Evolutionary conservation across 1,139 yeast genomes (phyloP).

Genomic region (Geotrichum bryndzae): DNA sequence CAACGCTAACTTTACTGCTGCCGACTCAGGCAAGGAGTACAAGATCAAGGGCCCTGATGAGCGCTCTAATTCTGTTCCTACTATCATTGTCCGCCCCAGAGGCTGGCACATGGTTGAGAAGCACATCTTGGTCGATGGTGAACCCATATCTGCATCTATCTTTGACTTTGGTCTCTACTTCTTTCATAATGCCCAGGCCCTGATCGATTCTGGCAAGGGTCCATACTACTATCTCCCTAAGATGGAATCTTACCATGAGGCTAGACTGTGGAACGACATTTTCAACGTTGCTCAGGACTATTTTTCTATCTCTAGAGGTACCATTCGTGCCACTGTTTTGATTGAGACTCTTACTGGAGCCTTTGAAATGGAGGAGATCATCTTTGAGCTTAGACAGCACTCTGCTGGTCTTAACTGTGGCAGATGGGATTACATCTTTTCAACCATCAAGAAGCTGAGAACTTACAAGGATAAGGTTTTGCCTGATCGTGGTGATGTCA

Average conservation of each 20-base stretch:
- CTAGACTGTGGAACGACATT: constrained; percentile 69
- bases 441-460: constrained; percentile 60
- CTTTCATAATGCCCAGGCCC: constrained; percentile 60
- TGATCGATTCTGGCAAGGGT: constrained; percentile 54
- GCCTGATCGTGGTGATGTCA: constrained; percentile 68
- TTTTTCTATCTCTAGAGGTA: constrained; percentile 56
- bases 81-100: constrained; percentile 73
- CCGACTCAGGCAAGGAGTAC: constrained; percentile 49
- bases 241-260: constrained; percentile 73
- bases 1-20: constrained; percentile 48
- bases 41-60: constrained; percentile 38
- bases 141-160: constrained; percentile 64
- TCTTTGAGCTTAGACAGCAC: constrained; percentile 65
- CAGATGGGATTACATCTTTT: constrained; percentile 74
- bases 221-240: constrained; percentile 73
- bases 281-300: constrained; percentile 62
- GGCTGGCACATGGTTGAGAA: constrained; percentile 78
- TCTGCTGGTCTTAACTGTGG: constrained; percentile 74
- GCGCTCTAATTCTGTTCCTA: constrained; percentile 44
- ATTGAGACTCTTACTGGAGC: constrained; percentile 72
- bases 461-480: constrained; percentile 54
- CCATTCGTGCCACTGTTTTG: constrained; percentile 66
- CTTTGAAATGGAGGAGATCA: constrained; percentile 73
- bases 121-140: constrained; percentile 66
- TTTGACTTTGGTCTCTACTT: constrained; percentile 74